Percentiles rank a stretch among this genome's conserved stretches.
Evolutionary conservation across 805 yeast genomes (phyloP).

Genomic region (Yamadazyma akitaensis): DNA sequence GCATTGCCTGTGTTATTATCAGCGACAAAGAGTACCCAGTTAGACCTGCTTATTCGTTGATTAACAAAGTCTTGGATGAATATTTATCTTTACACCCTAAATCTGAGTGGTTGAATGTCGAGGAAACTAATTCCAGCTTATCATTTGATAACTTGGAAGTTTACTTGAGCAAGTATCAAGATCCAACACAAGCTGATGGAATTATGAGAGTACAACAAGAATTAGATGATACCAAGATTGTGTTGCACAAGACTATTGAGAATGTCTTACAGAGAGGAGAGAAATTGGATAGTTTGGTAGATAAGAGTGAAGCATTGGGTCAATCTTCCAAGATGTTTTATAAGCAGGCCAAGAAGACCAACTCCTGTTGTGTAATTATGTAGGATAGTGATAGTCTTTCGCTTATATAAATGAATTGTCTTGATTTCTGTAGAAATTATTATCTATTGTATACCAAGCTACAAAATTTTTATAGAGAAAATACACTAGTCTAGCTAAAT

Average conservation of each 20-base stretch:
- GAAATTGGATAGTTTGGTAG: slow-evolving; percentile 88
- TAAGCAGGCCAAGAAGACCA: slow-evolving; percentile 90
- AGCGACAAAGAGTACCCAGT: slow-evolving; percentile 96
- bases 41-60: slow-evolving; percentile 90
- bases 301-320: slow-evolving; percentile 90
- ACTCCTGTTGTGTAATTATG: slow-evolving; percentile 81
- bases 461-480: background rate
- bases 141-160: slow-evolving; percentile 58
- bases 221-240: slow-evolving; percentile 95
- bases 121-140: slow-evolving; percentile 45
- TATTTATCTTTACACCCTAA: slow-evolving; percentile 80
- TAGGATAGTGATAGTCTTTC: slow-evolving; percentile 20
- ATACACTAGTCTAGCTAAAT: background rate
- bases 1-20: slow-evolving; percentile 85
- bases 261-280: slow-evolving; percentile 94
- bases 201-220: slow-evolving; percentile 97
- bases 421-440: too few species aligned
- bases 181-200: slow-evolving; percentile 95
- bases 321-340: slow-evolving; percentile 89
- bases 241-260: slow-evolving; percentile 92
- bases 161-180: slow-evolving; percentile 84
- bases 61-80: slow-evolving; percentile 89
- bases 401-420: too few species aligned
- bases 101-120: slow-evolving; percentile 56
- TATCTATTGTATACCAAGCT: background rate